Evolutionary conservation across 805 yeast genomes (phyloP), one percentile per base, ranked within the genome.

Genomic region (Candida endomychidarum): DNA sequence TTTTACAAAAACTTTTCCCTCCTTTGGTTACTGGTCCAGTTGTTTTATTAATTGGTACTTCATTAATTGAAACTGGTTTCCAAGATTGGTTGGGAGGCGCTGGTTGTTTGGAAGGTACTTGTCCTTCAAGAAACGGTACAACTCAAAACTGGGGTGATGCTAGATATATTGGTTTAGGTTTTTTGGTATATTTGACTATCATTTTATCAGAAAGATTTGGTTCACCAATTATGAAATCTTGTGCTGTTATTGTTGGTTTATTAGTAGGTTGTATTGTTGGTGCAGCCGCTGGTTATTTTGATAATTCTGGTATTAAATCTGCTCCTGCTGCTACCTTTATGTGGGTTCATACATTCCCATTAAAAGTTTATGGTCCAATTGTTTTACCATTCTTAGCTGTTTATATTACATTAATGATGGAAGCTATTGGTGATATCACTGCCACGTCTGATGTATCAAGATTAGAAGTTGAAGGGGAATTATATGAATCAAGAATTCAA

Each of bases 21-120:
- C 90, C 95, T 25, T 66, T 87, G 38, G 96, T 90, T 46, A 89
- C 96, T 20, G 96, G 96, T 42, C 96, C 96, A 8, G 96, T 89
- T 33, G 96, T 89, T 21, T 63, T 89, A 40, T 72, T 89, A 23
- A 88, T 89, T 55, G 97, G 96, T 51, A 72, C 81, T 32, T 66
- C 72, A 19, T 73, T 89, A 51, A 72, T 88, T 44, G 69, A 70
- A 49, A 61, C 87, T 23, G 96, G 95, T 18, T 82, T 89, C 61
- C 61, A 77, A 54, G 87, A 89, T 62, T 87, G 95, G 85, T 81
- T 79, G 29, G 97, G 97, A 50, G 97, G 97, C 37, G 71, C 87
- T 10, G 82, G 80, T 19, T 83, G 89, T 57, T 41, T 38, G 9
- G 82, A 80, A 38, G 26, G 12, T 9, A 4, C 14, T 2, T 48